Evolutionary conservation across 345 rosid genomes (phyloP).

Genomic region (Bruguiera sexangula): DNA sequence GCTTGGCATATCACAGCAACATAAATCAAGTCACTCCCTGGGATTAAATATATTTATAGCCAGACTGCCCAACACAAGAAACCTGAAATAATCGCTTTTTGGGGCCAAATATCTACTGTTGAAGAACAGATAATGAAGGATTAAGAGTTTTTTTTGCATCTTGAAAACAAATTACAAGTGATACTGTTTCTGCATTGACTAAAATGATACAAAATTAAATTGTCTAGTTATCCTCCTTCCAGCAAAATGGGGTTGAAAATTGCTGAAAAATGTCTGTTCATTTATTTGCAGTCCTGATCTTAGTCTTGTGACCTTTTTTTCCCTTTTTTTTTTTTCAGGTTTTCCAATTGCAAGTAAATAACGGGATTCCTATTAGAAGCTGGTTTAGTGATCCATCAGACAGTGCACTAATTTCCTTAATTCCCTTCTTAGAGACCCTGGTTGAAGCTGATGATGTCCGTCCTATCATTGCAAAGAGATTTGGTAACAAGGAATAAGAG

Average conservation of each 20-base stretch:
- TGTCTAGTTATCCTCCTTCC: neutral
- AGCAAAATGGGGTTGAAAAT: neutral
- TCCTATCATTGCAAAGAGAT: conserved; percentile 81
- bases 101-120: no score
- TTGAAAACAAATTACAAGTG: neutral
- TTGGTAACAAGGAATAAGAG: conserved; percentile 68
- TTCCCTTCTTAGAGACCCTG: conserved; percentile 90
- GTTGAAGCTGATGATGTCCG: conserved; percentile 87
- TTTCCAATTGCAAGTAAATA: conserved; percentile 87
- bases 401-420: conserved; percentile 67
- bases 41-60: neutral
- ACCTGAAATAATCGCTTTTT: no score
- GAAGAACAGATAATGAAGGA: no score
- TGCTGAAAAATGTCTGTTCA: neutral
- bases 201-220: no score
- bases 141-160: neutral
- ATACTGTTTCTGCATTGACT: neutral
- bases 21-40: neutral
- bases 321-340: conserved; percentile 49
- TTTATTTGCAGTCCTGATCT: conserved; percentile 12
- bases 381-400: conserved; percentile 92
- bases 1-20: neutral
- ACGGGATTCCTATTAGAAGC: conserved; percentile 95
- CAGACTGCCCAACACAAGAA: neutral
- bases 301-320: conserved; percentile 7